Evolutionary conservation across 1,284 basidiomycete genomes (phyloP).

Genomic region (Singerocomus inundabilis): DNA sequence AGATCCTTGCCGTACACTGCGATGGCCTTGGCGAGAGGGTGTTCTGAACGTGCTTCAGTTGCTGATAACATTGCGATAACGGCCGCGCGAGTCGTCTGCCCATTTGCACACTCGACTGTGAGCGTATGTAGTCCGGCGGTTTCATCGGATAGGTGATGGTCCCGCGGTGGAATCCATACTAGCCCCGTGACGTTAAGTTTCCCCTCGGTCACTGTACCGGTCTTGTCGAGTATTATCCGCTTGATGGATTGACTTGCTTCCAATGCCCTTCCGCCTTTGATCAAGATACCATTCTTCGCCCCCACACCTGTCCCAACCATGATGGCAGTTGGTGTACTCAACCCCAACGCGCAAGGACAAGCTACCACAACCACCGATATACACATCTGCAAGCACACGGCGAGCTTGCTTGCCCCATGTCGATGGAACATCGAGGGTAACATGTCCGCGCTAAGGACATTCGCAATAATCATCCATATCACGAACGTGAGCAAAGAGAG

Average conservation of each 20-base stretch:
- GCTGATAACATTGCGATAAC: slow-evolving; percentile 82
- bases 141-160: slow-evolving; percentile 27
- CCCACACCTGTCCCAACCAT: slow-evolving; percentile 99
- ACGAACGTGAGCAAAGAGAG: slow-evolving; percentile 84
- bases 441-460: slow-evolving; percentile 53
- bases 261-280: slow-evolving; percentile 94
- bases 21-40: slow-evolving; percentile 93
- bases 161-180: slow-evolving; percentile 66
- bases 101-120: slow-evolving; percentile 56
- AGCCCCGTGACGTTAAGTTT: slow-evolving; percentile 73
- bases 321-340: slow-evolving; percentile 97
- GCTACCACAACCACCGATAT: slow-evolving; percentile 98
- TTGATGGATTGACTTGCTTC: slow-evolving; percentile 87
- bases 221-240: slow-evolving; percentile 93
- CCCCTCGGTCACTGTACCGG: slow-evolving; percentile 93
- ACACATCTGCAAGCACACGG: slow-evolving; percentile 94
- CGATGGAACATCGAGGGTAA: slow-evolving; percentile 85
- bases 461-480: slow-evolving; percentile 80
- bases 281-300: slow-evolving; percentile 95
- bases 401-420: slow-evolving; percentile 83
- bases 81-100: slow-evolving; percentile 56
- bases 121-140: slow-evolving; percentile 44
- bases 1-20: slow-evolving; percentile 76
- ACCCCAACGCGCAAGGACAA: slow-evolving; percentile 95
- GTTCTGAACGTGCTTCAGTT: slow-evolving; percentile 90